Evolutionary conservation across 352 stramenopile genomes (phyloP).

Genomic region (Globisporangium paroecandrum): DNA sequence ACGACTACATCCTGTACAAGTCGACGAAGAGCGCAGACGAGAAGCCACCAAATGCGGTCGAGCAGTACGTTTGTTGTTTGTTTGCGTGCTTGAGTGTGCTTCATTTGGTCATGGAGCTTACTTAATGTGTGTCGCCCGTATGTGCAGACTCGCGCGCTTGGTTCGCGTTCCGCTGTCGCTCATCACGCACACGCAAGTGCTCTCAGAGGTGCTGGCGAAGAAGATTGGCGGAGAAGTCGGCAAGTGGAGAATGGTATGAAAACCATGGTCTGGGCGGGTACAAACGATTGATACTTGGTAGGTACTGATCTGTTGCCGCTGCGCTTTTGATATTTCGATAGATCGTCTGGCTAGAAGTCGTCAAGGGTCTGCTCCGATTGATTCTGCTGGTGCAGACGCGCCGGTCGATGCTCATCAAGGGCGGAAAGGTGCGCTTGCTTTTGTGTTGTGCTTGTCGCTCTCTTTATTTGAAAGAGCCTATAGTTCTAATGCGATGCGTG

Average conservation of each 20-base stretch:
- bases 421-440: conserved; percentile 41
- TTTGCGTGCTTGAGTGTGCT: neutral
- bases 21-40: conserved; percentile 18
- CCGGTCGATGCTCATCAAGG: conserved; percentile 49
- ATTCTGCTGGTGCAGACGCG: conserved; percentile 61
- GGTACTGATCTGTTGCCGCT: neutral
- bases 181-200: conserved; percentile 76
- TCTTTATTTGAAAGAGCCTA: neutral
- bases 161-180: conserved; percentile 72
- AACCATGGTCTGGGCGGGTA: neutral
- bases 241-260: conserved; percentile 69
- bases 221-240: conserved; percentile 63
- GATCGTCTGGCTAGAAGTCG: conserved; percentile 75
- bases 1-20: conserved; percentile 83
- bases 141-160: conserved; percentile 45
- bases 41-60: conserved; percentile 17
- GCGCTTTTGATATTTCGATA: conserved; percentile 14
- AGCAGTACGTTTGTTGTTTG: conserved; percentile 25
- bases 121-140: neutral
- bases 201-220: conserved; percentile 70
- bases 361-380: conserved; percentile 70
- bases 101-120: neutral
- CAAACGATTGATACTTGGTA: neutral
- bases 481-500: neutral
- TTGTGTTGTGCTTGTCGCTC: neutral